Evolutionary conservation across 768 basidiomycete genomes (phyloP).

Genomic region (Auricularia sp.): DNA sequence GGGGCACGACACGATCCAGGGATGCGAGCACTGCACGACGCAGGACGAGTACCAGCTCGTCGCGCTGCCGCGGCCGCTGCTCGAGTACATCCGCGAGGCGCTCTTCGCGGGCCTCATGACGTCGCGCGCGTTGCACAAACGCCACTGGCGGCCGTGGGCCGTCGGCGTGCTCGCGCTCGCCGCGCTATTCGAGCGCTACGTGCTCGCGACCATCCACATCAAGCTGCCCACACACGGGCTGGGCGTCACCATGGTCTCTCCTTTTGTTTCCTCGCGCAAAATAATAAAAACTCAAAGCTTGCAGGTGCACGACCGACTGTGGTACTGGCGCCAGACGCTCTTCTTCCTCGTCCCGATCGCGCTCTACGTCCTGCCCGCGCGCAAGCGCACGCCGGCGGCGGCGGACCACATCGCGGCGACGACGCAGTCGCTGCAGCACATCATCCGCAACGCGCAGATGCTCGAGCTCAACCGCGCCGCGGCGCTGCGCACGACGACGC

Average conservation of each 20-base stretch:
- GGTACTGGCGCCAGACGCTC: conserved; percentile 42
- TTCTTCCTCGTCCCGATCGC: conserved; percentile 50
- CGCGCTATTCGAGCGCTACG: conserved; percentile 46
- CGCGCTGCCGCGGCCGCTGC: conserved; percentile 41
- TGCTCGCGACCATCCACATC: conserved; percentile 37
- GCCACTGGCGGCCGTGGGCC: conserved; percentile 35
- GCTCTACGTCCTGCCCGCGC: conserved; percentile 33
- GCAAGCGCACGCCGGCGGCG: conserved; percentile 21
- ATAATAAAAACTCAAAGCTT: neutral
- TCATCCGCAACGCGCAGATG: conserved; percentile 39
- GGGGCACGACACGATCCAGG: conserved; percentile 53
- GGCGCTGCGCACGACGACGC: conserved; percentile 40
- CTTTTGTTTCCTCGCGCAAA: neutral
- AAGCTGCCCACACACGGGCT: conserved; percentile 33
- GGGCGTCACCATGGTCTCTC: conserved; percentile 30
- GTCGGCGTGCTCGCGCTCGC: conserved; percentile 41
- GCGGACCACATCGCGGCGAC: conserved; percentile 17
- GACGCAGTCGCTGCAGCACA: conserved; percentile 25
- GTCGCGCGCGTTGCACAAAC: conserved; percentile 28
- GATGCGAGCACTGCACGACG: conserved; percentile 57
- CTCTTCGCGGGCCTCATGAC: conserved; percentile 44
- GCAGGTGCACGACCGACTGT: conserved; percentile 60
- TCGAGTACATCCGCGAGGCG: conserved; percentile 51
- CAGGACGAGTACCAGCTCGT: conserved; percentile 51
- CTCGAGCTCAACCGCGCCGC: conserved; percentile 49